phyloP scores from a whole-genome alignment of 371 early-diverging fungal species.

The Mucor lusitanicus region DNA sequence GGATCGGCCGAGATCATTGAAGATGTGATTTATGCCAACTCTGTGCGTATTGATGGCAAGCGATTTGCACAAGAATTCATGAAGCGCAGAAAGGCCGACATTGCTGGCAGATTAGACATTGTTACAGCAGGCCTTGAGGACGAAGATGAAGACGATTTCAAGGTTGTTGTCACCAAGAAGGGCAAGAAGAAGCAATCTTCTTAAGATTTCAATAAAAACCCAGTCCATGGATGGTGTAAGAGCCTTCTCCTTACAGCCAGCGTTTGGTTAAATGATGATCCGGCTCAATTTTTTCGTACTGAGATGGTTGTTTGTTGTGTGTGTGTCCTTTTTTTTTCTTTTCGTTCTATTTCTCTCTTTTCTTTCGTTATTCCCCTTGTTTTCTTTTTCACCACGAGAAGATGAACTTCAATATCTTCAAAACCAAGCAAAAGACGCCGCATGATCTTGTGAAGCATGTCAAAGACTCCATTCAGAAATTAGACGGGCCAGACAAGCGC shows the following conservation, averaged over 20 bases:
- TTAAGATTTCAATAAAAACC: constrained; percentile 3
- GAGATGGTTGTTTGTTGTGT: constrained; percentile 1
- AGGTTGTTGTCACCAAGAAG: constrained; percentile 28
- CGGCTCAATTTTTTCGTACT: constrained; percentile 2
- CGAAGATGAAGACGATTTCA: constrained; percentile 26
- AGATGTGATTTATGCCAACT: constrained; percentile 79
- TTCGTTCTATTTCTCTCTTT: constrained; percentile 4
- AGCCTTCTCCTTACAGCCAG: neutral
- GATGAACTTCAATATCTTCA: constrained; percentile 70
- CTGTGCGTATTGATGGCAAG: constrained; percentile 73
- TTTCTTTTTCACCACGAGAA: constrained; percentile 7
- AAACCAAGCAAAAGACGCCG: constrained; percentile 85
- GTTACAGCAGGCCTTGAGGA: constrained; percentile 24
- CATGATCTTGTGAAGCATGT: constrained; percentile 86
- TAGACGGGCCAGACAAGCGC: constrained; percentile 69
- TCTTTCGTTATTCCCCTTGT: constrained; percentile 10
- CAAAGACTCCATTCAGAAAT: constrained; percentile 77
- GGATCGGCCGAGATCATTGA: constrained; percentile 78
- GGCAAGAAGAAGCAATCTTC: constrained; percentile 29
- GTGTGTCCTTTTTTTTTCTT: neutral
- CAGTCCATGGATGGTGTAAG: neutral
- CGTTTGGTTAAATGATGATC: neutral
- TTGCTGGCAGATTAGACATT: constrained; percentile 53
- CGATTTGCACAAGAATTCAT: constrained; percentile 83
- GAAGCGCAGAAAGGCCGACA: constrained; percentile 75